phyloP scores from a whole-genome alignment of 1,284 basidiomycete species.

The Cryptococcus maquisensis region DNA sequence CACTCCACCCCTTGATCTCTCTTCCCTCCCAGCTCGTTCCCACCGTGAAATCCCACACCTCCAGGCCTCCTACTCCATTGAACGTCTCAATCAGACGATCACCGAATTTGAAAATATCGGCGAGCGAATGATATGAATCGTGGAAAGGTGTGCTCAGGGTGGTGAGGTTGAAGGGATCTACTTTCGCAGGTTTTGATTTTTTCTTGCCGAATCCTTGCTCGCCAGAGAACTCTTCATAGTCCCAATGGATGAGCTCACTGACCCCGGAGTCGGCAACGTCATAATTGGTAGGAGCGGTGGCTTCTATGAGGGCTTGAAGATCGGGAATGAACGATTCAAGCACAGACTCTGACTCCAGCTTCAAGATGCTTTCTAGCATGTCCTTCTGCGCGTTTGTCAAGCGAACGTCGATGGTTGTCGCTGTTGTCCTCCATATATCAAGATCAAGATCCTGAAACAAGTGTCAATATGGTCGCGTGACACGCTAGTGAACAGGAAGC shows the following conservation, averaged over 20 bases:
- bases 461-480: background rate
- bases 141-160: constrained; percentile 38
- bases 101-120: constrained; percentile 40
- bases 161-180: constrained; percentile 30
- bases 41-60: constrained; percentile 27
- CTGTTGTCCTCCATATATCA: constrained; percentile 44
- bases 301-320: constrained; percentile 34
- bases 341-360: background rate
- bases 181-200: constrained; percentile 3
- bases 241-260: background rate
- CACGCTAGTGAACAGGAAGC: background rate
- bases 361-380: constrained; percentile 10
- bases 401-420: constrained; percentile 30
- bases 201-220: background rate
- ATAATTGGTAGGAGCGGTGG: background rate
- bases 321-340: constrained; percentile 27
- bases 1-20: constrained; percentile 35
- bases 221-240: background rate
- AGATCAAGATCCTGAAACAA: constrained; percentile 31
- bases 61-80: constrained; percentile 18
- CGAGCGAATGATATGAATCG: constrained; percentile 42
- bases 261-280: background rate
- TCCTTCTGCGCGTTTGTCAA: constrained; percentile 10
- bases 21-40: constrained; percentile 37
- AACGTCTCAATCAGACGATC: constrained; percentile 35